Percentiles rank a stretch among this genome's conserved stretches.
Evolutionary conservation across 176 grass and related monocot genomes (phyloP).

Genomic region (Hordeum vulgare): DNA sequence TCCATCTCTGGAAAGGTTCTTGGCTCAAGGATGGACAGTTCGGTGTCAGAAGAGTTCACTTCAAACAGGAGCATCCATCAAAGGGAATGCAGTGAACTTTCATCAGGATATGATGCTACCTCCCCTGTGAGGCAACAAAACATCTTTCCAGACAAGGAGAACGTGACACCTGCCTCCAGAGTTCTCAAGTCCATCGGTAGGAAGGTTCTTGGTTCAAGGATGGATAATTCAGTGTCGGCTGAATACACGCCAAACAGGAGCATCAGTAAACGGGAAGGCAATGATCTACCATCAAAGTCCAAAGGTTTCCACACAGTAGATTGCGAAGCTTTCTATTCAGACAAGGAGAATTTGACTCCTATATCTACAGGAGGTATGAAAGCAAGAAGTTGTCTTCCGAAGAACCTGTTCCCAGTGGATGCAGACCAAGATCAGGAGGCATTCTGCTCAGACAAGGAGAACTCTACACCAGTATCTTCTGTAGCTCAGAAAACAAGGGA

Average conservation of each 20-base stretch:
- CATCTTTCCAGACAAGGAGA: constrained; percentile 46
- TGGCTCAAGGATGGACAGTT: constrained; percentile 39
- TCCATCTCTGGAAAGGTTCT: constrained; percentile 27
- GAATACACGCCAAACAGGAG: constrained; percentile 20
- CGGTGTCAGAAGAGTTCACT: constrained; percentile 2
- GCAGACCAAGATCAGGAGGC: constrained; percentile 35
- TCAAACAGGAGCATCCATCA: constrained; percentile 7
- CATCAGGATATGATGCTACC: constrained; percentile 13
- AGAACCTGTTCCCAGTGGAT: constrained; percentile 8
- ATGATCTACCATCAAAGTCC: constrained; percentile 24
- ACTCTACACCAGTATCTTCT: constrained; percentile 50
- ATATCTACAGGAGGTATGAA: constrained; percentile 35
- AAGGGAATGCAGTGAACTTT: not conserved
- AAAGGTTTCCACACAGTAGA: constrained; percentile 30
- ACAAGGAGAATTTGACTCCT: constrained; percentile 88
- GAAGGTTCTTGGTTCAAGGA: constrained; percentile 46
- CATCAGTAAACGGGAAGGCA: not conserved
- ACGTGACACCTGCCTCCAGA: constrained; percentile 37
- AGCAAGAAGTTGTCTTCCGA: constrained; percentile 27
- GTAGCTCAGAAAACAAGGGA: constrained; percentile 33
- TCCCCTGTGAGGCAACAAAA: constrained; percentile 28
- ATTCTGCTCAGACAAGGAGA: constrained; percentile 80
- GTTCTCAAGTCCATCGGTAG: constrained; percentile 25
- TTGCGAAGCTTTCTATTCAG: constrained; percentile 49
- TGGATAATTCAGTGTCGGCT: constrained; percentile 19